Evolutionary conservation across 805 yeast species (phyloP).

Genomic region (Blastobotrys attinorum): DNA sequence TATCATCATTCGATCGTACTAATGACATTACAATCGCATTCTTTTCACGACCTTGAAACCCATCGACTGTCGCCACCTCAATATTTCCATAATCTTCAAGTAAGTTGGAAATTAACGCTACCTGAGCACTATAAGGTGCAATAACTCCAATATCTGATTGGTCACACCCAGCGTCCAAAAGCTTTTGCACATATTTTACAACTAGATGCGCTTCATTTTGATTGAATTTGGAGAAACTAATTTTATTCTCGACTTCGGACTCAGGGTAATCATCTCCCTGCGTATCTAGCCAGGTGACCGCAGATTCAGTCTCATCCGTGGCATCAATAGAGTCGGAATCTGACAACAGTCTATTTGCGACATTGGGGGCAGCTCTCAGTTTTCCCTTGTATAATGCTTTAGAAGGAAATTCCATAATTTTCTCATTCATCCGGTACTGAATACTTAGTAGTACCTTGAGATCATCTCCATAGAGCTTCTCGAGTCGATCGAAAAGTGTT

Average conservation of each 20-base stretch:
- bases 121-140: conserved; percentile 89
- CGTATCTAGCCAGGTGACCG: conserved; percentile 82
- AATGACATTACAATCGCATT: conserved; percentile 73
- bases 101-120: conserved; percentile 45
- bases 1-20: conserved; percentile 67
- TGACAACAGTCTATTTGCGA: conserved; percentile 41
- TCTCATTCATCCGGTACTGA: conserved; percentile 82
- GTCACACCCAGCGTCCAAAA: conserved; percentile 46
- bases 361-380: conserved; percentile 55
- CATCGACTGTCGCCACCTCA: conserved; percentile 88
- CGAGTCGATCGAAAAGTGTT: conserved; percentile 77
- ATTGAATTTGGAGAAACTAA: conserved; percentile 49
- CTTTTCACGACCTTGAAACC: conserved; percentile 95
- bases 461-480: conserved; percentile 38
- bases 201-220: conserved; percentile 68
- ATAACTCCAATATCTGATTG: conserved; percentile 69
- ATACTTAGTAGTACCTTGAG: conserved; percentile 56
- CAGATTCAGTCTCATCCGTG: conserved; percentile 48
- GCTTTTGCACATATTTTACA: conserved; percentile 42
- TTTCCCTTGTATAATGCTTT: conserved; percentile 51
- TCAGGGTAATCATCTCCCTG: conserved; percentile 84
- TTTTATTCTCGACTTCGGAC: conserved; percentile 27
- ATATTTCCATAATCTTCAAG: conserved; percentile 39
- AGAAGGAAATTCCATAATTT: conserved; percentile 76
- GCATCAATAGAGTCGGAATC: conserved; percentile 38